These are phyloP conservation scores for Tetrapisispora fleetii DNA, from an alignment of 805 yeast genomes.

Conservation along the genomic window DNA sequence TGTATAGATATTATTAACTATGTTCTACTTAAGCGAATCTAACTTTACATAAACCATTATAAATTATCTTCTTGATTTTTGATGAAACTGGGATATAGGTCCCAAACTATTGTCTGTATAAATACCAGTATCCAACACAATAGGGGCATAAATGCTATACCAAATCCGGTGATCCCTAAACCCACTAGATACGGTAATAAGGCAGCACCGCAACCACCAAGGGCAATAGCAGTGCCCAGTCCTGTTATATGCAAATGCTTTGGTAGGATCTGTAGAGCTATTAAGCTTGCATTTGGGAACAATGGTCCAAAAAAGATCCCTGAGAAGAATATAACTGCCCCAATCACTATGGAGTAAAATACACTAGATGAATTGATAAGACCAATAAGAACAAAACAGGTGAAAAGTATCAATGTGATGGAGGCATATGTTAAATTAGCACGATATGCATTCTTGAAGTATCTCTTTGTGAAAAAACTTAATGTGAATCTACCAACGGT, in stretches of 20 bases:
- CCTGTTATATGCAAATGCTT: slow-evolving; percentile 50
- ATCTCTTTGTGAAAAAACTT: slow-evolving; percentile 44
- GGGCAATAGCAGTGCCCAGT: slow-evolving; percentile 63
- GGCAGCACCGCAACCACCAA: slow-evolving; percentile 83
- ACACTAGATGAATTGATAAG: slow-evolving; percentile 8
- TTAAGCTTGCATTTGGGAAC: slow-evolving; percentile 63
- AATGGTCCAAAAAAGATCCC: slow-evolving; percentile 62
- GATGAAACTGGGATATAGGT: slow-evolving; percentile 21
- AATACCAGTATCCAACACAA: slow-evolving; percentile 19
- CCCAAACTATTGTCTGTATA: slow-evolving; percentile 18
- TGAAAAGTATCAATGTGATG: slow-evolving; percentile 28
- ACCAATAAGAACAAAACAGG: slow-evolving; percentile 21
- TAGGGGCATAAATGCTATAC: slow-evolving; percentile 21
- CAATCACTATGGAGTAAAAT: slow-evolving; percentile 15
- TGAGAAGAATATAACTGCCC: slow-evolving; percentile 31
- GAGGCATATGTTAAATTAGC: slow-evolving; percentile 29
- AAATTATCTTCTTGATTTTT: slow-evolving; percentile 15
- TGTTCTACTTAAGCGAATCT: neutral
- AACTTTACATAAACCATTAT: slow-evolving; percentile 1
- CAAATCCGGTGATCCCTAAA: slow-evolving; percentile 17
- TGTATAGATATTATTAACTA: too few species aligned
- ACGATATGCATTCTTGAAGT: slow-evolving; percentile 37
- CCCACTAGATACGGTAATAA: slow-evolving; percentile 61
- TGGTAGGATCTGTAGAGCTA: slow-evolving; percentile 56
- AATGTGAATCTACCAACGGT: slow-evolving; percentile 52